Conservation (phyloP, 202 grass and related monocot genomes). For the Zizania palustris region DNA sequence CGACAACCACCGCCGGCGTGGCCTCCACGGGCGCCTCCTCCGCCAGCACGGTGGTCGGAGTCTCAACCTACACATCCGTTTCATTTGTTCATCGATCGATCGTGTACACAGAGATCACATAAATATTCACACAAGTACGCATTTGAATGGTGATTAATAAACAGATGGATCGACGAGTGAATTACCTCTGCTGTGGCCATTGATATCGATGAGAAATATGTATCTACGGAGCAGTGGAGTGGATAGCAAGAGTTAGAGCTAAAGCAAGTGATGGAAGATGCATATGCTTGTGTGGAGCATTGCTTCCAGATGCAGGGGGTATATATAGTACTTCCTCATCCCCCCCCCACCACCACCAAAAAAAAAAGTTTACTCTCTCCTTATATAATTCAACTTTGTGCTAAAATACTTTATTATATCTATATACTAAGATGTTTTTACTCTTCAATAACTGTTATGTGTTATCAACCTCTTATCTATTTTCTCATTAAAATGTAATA, state of each 20-base stretch:
- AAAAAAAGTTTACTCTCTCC: too few relatives aligned
- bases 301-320: slow-evolving; percentile 7
- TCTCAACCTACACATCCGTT: slow-evolving; percentile 45
- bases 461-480: too few relatives aligned
- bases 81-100: not conserved
- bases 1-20: not conserved
- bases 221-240: not conserved
- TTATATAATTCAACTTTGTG: too few relatives aligned
- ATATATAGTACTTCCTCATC: too few relatives aligned
- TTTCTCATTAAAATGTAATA: too few relatives aligned
- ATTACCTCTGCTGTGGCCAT: slow-evolving; percentile 52
- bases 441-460: too few relatives aligned
- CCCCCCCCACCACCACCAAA: too few relatives aligned
- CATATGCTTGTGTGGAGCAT: slow-evolving; percentile 36
- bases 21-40: slow-evolving; percentile 53
- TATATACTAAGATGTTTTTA: too few relatives aligned
- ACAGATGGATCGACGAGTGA: not conserved
- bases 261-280: slow-evolving; percentile 24
- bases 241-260: slow-evolving; percentile 17
- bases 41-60: slow-evolving; percentile 38
- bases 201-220: slow-evolving; percentile 15
- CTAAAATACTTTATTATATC: too few relatives aligned
- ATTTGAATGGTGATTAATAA: not conserved
- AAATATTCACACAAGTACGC: not conserved
- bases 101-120: not conserved